These are phyloP conservation scores for Actinomortierella ambigua DNA, from an alignment of 371 early-diverging fungal species.

Conservation along the genomic window DNA sequence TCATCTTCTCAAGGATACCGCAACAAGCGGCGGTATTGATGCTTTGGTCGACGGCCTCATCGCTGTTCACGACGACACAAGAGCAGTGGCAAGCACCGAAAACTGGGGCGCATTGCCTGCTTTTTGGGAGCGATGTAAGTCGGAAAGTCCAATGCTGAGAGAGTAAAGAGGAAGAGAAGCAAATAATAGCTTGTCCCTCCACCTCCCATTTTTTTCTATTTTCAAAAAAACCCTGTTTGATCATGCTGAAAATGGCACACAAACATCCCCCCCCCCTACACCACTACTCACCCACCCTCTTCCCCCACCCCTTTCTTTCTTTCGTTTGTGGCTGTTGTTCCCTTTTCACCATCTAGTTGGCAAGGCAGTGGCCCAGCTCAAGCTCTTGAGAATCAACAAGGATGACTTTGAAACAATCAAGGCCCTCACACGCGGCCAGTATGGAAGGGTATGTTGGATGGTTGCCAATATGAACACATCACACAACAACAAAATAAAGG, in stretches of 20 bases:
- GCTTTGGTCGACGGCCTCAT: constrained; percentile 67
- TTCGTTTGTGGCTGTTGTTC: constrained; percentile 1
- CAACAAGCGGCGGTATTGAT: constrained; percentile 48
- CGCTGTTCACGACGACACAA: constrained; percentile 67
- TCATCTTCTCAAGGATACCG: too few species aligned
- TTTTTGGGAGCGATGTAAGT: constrained; percentile 61
- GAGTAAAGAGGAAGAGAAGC: background rate
- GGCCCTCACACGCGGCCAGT: constrained; percentile 90
- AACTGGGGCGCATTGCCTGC: constrained; percentile 55
- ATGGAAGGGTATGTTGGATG: constrained; percentile 73
- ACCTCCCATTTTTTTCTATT: background rate
- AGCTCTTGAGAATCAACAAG: constrained; percentile 69
- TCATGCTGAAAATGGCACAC: background rate
- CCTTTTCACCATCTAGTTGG: constrained; percentile 53
- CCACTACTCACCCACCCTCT: background rate
- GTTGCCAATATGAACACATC: constrained; percentile 3
- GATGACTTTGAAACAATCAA: constrained; percentile 88
- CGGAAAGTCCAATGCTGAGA: background rate
- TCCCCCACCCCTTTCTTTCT: background rate
- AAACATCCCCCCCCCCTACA: background rate
- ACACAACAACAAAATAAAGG: background rate
- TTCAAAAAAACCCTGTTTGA: background rate
- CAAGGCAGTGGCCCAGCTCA: constrained; percentile 58
- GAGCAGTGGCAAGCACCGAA: constrained; percentile 47
- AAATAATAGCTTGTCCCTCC: background rate